These are phyloP conservation scores for Hymenoscyphus occultus DNA, from an alignment of 2,329 filamentous ascomycete genomes.

Conservation along the genomic window DNA sequence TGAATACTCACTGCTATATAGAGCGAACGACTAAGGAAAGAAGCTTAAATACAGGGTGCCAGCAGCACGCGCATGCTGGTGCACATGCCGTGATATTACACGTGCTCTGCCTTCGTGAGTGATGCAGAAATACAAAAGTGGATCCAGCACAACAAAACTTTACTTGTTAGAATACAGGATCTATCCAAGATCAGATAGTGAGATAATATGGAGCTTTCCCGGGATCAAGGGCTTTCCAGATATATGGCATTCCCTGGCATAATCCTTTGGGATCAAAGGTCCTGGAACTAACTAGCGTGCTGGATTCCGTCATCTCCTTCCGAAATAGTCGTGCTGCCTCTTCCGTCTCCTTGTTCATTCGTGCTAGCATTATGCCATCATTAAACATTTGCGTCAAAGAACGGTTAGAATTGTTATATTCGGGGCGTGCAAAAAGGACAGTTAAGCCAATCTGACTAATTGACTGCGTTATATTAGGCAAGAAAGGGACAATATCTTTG, in stretches of 20 bases:
- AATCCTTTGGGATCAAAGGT: conserved; percentile 44
- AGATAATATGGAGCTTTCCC: conserved; percentile 11
- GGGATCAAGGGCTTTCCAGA: conserved; percentile 35
- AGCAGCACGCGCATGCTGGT: no score
- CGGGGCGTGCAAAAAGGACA: conserved; percentile 43
- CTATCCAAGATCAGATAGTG: no score
- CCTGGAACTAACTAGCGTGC: conserved; percentile 38
- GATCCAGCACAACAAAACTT: no score
- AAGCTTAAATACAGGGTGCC: no score
- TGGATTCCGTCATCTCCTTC: conserved; percentile 40
- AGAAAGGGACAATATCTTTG: conserved; percentile 37
- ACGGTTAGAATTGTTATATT: conserved; percentile 37
- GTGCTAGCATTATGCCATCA: conserved; percentile 36
- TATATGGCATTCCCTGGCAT: conserved; percentile 47
- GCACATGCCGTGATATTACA: no score
- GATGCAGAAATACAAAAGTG: no score
- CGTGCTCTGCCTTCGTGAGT: no score
- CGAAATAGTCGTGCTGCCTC: conserved; percentile 39
- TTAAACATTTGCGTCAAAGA: conserved; percentile 44
- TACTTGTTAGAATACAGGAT: no score
- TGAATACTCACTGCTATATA: no score
- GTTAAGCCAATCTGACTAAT: conserved; percentile 40
- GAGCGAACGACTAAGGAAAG: no score
- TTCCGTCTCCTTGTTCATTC: conserved; percentile 36
- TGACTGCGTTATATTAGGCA: conserved; percentile 37